Percentiles rank a stretch among this genome's conserved stretches.
These are phyloP conservation scores for Sphaerulina musiva DNA, from an alignment of 2,329 filamentous ascomycete species.

Conservation along the genomic window DNA sequence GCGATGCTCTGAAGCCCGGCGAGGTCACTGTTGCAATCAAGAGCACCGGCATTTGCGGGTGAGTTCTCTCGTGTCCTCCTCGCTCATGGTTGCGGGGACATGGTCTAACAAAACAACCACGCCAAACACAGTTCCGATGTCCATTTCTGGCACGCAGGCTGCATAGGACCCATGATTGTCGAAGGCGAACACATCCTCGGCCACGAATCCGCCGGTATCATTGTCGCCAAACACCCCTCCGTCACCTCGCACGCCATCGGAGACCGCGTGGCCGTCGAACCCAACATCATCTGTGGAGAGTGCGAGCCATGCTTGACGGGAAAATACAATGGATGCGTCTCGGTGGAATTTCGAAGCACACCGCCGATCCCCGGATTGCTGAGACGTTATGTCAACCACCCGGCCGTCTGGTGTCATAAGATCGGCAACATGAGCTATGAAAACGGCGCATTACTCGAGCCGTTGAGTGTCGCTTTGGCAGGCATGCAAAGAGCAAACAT, in stretches of 20 bases:
- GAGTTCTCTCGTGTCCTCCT: conserved; percentile 28
- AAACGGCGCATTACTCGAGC: conserved; percentile 84
- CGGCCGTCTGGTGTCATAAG: conserved; percentile 91
- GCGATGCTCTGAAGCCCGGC: conserved; percentile 65
- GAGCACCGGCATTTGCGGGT: conserved; percentile 95
- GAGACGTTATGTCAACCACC: conserved; percentile 90
- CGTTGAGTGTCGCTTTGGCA: conserved; percentile 79
- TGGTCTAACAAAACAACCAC: too few species aligned
- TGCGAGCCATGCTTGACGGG: conserved; percentile 90
- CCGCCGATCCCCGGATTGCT: conserved; percentile 82
- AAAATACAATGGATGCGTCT: conserved; percentile 90
- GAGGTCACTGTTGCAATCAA: conserved; percentile 85
- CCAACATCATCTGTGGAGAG: conserved; percentile 82
- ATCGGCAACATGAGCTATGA: conserved; percentile 89
- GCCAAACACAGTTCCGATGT: conserved; percentile 66
- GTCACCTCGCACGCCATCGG: conserved; percentile 73
- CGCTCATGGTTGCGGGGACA: too few species aligned
- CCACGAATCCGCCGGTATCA: conserved; percentile 79
- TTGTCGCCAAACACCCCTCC: conserved; percentile 74
- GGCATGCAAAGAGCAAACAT: conserved; percentile 78
- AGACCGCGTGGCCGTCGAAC: conserved; percentile 89
- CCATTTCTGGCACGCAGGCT: conserved; percentile 94
- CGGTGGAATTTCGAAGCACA: conserved; percentile 79
- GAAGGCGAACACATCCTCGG: conserved; percentile 82
- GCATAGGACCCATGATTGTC: conserved; percentile 95